Conservation (phyloP, 306 rosid species). For the Pachyrhizus erosus region DNA sequence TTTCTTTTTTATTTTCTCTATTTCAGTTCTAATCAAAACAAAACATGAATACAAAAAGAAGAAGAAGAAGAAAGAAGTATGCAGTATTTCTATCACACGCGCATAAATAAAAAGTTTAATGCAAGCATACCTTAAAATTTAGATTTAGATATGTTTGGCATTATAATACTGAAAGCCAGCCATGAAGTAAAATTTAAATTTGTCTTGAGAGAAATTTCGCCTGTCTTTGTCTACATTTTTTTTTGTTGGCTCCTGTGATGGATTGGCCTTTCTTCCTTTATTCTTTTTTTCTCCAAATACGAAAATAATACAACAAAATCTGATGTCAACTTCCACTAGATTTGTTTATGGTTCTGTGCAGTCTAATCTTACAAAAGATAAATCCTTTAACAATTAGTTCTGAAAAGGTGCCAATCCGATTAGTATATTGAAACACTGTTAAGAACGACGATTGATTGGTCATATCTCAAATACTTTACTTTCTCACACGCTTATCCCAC, state of each 20-base stretch:
- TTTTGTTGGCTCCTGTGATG: not conserved
- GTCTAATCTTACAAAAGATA: not conserved
- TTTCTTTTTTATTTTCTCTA: too few species aligned
- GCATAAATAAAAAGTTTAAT: too few species aligned
- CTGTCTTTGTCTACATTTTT: not conserved
- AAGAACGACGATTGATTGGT: not conserved
- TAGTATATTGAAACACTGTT: not conserved
- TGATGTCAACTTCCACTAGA: not conserved
- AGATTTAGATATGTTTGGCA: too few species aligned
- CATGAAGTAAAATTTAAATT: too few species aligned
- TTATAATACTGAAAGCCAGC: too few species aligned
- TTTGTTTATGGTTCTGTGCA: not conserved
- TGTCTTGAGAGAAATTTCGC: not conserved
- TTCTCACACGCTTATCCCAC: slow-evolving; percentile 7
- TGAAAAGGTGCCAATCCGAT: not conserved
- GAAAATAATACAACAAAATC: not conserved
- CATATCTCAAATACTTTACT: slow-evolving; percentile 4
- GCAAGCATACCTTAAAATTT: too few species aligned
- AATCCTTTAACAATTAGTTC: not conserved
- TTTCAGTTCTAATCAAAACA: too few species aligned
- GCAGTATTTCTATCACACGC: too few species aligned
- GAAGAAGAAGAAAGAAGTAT: too few species aligned
- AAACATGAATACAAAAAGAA: too few species aligned
- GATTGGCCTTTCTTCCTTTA: not conserved
- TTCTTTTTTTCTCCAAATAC: not conserved